Evolutionary conservation across 208 protist genomes (phyloP), one percentile per base, ranked within the genome.

Genomic region (Wallacemonas sp.): DNA sequence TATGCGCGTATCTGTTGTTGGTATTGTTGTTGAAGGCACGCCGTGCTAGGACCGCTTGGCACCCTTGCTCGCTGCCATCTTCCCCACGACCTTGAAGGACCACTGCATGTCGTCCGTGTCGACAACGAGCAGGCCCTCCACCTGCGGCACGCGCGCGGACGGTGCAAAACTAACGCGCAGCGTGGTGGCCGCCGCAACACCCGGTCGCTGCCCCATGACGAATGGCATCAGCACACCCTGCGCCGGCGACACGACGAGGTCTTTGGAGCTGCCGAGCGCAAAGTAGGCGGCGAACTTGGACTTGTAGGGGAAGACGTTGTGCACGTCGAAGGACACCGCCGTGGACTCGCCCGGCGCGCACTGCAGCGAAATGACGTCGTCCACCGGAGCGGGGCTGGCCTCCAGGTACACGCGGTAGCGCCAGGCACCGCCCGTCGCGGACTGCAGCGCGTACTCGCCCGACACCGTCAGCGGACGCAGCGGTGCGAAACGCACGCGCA

Each of bases 81-180:
- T 87, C 12, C 81, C 93, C 5, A 91, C 67, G 0, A 97, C 89
- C 33, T 79, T 80, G 68, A 94, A 97, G 8, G 84, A 82, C 93
- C 93, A 97, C 74, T 95, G 90, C 91, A 97, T 97, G 33, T 96
- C 87, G 20, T 97, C 91, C 14, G 93, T 96, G 74, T 96, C 91
- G 33, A 97, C 79, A 63, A 94, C 78, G 12, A 97, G 81, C 26
- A 81, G 80, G 3, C 93, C 89, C 69, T 94, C 89, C 52, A 86
- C 77, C 66, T 86, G 78, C 50, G 89, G 81, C 28, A 90, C 79
- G 29, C 89, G 82, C 18, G 83, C 74, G 2, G 87, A 81, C 2
- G 87, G 86, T 28, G 68, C 49, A 59, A 91, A 91, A 20, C 62
- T 69, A 16, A 94, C 74, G 39, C 82, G 76, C 26, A 94, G 22